These are phyloP conservation scores for Podaxis sp. DNA, from an alignment of 768 basidiomycete genomes.

Conservation along the genomic window DNA sequence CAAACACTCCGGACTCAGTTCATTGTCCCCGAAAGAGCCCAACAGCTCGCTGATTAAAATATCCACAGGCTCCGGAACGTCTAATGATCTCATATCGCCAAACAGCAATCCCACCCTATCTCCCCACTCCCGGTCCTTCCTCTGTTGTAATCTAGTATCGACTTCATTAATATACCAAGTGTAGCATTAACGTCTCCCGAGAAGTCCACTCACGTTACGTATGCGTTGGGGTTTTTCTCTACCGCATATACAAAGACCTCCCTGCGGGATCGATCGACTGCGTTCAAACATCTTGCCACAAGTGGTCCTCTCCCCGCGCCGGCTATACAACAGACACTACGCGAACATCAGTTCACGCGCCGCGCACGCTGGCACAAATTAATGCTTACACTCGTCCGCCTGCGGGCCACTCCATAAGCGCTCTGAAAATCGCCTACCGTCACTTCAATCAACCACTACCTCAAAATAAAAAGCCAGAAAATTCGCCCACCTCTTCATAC, in stretches of 20 bases:
- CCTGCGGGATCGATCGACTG: conserved; percentile 65
- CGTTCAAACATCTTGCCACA: conserved; percentile 79
- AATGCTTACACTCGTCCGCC: conserved; percentile 59
- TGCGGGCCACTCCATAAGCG: conserved; percentile 70
- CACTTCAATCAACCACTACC: conserved; percentile 1
- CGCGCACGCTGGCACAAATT: conserved; percentile 2
- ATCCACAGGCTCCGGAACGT: conserved; percentile 85
- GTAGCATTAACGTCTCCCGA: conserved; percentile 12
- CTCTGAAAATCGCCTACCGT: conserved; percentile 72
- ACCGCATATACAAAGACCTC: conserved; percentile 78
- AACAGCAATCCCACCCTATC: conserved; percentile 77
- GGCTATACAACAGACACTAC: conserved; percentile 84
- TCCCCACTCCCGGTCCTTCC: conserved; percentile 82
- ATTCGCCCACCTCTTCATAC: conserved; percentile 79
- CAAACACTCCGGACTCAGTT: conserved; percentile 95
- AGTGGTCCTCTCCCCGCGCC: conserved; percentile 96
- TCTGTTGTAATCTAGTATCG: conserved; percentile 71
- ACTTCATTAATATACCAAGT: neutral
- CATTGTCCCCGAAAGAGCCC: conserved; percentile 98
- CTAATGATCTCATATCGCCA: conserved; percentile 90
- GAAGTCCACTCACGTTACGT: conserved; percentile 68
- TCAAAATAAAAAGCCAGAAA: conserved; percentile 11
- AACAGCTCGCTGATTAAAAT: conserved; percentile 94
- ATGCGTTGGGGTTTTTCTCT: conserved; percentile 97
- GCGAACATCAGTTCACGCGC: neutral